Base-by-base conservation (phyloP, 2,329 filamentous ascomycete genomes). In the Pleoardoris graminearum region DNA sequence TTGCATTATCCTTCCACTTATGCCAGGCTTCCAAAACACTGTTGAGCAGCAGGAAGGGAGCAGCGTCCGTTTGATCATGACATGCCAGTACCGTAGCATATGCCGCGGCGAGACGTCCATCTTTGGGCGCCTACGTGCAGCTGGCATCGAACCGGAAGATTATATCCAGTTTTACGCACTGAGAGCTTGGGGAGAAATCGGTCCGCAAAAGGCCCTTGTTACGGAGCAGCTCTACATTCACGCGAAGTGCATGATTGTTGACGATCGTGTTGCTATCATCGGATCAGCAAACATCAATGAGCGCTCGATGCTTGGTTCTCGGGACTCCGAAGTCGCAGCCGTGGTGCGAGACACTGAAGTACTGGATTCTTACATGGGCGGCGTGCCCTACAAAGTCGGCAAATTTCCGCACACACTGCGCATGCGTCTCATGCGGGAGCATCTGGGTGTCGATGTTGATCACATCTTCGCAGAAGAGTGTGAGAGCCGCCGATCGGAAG, bases 211-310 rank as follows among this genome's bases (percentile, higher is more conserved):
- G 60, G 84, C 86, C 51, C 78, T 97, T 32, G 91, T 94, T 3
- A 97, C 94, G 0, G 94, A 99, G 72, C 94, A 97, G 75, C 82
- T 99, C 10, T 99, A 99, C 70, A 97, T 99, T 51, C 94, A 99
- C 67, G 94, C 94, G 55, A 99, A 99, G 76, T 89, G 89, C 60
- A 97, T 97, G 80, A 83, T 99, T 50, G 93, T 96, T 4, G 94
- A 99, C 72, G 94, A 99, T 67, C 85, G 93, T 29, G 85, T 94
- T 52, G 93, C 88, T 17, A 86, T 99, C 55, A 99, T 99, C 63
- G 94, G 94, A 16, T 97, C 93, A 39, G 94, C 94, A 48, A 99
- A 99, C 70, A 97, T 99, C 79, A 99, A 99, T 66, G 94, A 99
- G 74, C 86, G 94, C 39, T 97, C 93, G 6, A 91, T 97, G 91